Conservation (phyloP, 768 basidiomycete genomes). For the Leccinum fibrillosum region DNA sequence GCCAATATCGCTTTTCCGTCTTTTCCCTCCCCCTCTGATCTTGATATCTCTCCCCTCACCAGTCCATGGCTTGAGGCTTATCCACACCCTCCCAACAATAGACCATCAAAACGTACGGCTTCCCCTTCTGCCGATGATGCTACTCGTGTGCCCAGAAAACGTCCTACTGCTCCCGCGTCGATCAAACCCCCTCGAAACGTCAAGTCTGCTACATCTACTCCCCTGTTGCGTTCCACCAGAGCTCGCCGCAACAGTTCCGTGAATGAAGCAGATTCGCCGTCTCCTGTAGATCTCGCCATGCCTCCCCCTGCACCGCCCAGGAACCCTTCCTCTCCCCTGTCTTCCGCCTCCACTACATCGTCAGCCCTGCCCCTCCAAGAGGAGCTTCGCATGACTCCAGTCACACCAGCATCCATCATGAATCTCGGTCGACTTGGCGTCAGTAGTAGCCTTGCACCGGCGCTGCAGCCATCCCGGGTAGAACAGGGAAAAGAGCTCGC, state of each 20-base stretch:
- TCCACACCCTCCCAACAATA: slow-evolving; percentile 31
- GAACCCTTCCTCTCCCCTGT: slow-evolving; percentile 16
- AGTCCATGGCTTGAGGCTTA: slow-evolving; percentile 78
- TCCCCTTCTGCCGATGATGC: slow-evolving; percentile 57
- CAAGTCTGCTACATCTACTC: slow-evolving; percentile 60
- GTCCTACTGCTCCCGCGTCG: slow-evolving; percentile 32
- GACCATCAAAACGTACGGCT: slow-evolving; percentile 48
- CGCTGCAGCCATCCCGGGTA: slow-evolving; percentile 12
- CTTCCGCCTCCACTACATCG: slow-evolving; percentile 1
- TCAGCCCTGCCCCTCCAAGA: slow-evolving; percentile 11
- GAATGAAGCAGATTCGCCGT: slow-evolving; percentile 62
- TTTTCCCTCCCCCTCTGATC: slow-evolving; percentile 46
- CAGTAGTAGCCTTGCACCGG: slow-evolving; percentile 41
- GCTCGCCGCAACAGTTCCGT: slow-evolving; percentile 41
- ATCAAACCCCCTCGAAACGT: slow-evolving; percentile 25
- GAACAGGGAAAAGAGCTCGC: slow-evolving; percentile 30
- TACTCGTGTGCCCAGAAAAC: slow-evolving; percentile 47
- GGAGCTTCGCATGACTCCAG: slow-evolving; percentile 55
- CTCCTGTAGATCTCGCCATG: slow-evolving; percentile 87
- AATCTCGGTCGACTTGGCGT: slow-evolving; percentile 69
- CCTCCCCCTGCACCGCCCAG: slow-evolving; percentile 72
- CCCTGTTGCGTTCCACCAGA: slow-evolving; percentile 48
- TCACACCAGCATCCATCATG: slow-evolving; percentile 92
- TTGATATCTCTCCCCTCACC: slow-evolving; percentile 76
- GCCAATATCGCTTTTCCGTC: slow-evolving; percentile 70